Evolutionary conservation across 257 asterid species (phyloP), one percentile per base, ranked within the genome.

Genomic region (Fraxinus cuspidata): DNA sequence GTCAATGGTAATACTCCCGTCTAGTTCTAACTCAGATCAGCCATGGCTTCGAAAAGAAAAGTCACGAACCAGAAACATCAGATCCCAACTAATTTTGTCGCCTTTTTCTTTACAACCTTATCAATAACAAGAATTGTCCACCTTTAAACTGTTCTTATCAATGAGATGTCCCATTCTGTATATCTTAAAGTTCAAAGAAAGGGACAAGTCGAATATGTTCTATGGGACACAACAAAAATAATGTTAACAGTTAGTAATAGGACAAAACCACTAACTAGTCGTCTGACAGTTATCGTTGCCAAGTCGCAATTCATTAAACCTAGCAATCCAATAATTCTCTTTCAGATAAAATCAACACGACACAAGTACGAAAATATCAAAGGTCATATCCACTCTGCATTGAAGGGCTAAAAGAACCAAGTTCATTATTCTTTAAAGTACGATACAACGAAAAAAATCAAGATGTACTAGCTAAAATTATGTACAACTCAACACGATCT

Each of bases 371-470:
- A 47, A 47, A 15, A 47, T 13, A 16, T 19, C 56, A 47, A 47
- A 13, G 6, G n/a, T 28, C 15, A 70, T 38, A 70, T 49, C 53
- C 49, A 35, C 15, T 35, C 34, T 37, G 74, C 15, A 70, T n/a
- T 5, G 56, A 25, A 37, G 47, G 35, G n/a, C 10, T 38, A 29
- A 18, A 21, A 51, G 60, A 40, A 63, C 21, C 21, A 42, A 40
- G 67, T 40, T 60, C 32, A 74, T 69, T 60, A 70, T 80, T 80
- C 78, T 74, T 77, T 84, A 75, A 49, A 65, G 58, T 70, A 64
- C 13, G 70, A 77, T 21, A 80, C 16, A 79, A 68, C 40, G 7
- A 72, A 69, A 67, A 28, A 40, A 6, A 53, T 28, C 32, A 35
- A 56, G 72, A 56, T 56, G 7, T 68, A 79, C 70, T 72, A 66